Evolutionary conservation across 345 rosid species (phyloP).

Genomic region (Leavenworthia alabamica): DNA sequence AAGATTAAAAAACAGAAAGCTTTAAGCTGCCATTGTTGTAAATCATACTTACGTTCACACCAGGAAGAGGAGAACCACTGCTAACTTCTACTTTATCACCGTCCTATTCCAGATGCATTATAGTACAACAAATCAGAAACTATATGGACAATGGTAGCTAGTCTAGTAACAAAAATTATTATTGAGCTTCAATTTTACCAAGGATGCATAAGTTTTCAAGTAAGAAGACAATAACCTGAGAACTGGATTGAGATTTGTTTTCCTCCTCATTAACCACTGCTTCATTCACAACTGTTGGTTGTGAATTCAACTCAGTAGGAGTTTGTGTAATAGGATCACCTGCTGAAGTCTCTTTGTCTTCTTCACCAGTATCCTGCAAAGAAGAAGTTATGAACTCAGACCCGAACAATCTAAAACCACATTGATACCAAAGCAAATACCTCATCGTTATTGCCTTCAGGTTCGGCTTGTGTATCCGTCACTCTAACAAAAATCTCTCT

Average conservation of each 20-base stretch:
- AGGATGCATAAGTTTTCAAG: not conserved
- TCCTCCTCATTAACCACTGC: conserved; percentile 30
- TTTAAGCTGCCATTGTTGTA: not conserved
- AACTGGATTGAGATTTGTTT: conserved; percentile 34
- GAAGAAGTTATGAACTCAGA: not conserved
- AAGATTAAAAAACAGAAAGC: conserved; percentile 15
- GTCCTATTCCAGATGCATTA: conserved; percentile 45
- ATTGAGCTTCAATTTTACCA: not conserved
- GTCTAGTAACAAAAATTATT: not conserved
- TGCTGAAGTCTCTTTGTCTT: conserved; percentile 39
- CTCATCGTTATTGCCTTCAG: conserved; percentile 71
- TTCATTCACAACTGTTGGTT: conserved; percentile 37
- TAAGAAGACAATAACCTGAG: conserved; percentile 44
- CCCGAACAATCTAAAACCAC: not conserved
- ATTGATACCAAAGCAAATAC: conserved; percentile 25
- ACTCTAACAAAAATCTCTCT: conserved; percentile 50
- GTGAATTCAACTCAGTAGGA: conserved; percentile 38
- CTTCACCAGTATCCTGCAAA: conserved; percentile 42
- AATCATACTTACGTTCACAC: conserved; percentile 73
- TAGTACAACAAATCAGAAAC: conserved; percentile 1
- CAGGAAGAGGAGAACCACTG: conserved; percentile 91
- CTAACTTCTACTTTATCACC: conserved; percentile 51
- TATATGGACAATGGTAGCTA: not conserved
- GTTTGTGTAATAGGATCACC: conserved; percentile 32
- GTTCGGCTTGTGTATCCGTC: conserved; percentile 57